Conservation (phyloP, 164 flowering plant species). For the Paratinospora sagittata region DNA sequence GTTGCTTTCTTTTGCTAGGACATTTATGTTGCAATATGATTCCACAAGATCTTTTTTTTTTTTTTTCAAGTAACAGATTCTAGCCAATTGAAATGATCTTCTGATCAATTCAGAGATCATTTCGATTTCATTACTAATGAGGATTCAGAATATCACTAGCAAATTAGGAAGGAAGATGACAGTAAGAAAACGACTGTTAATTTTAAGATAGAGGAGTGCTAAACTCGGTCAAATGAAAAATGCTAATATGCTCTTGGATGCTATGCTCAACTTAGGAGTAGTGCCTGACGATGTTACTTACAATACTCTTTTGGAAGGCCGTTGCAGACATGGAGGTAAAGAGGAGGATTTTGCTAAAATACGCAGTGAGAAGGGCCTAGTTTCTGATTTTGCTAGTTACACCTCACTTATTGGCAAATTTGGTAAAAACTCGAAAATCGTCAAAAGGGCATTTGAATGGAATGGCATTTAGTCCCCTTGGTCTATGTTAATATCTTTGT, state of each 20-base stretch:
- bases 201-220: no score
- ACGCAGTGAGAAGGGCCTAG: conserved; percentile 54
- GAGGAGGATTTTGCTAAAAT: conserved; percentile 33
- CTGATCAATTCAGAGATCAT: no score
- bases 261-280: conserved; percentile 66
- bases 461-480: not conserved
- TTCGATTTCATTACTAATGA: no score
- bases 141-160: no score
- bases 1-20: not conserved
- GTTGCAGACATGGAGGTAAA: conserved; percentile 40
- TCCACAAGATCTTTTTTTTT: no score
- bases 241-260: conserved; percentile 62
- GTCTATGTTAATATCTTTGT: no score
- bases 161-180: no score
- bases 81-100: no score
- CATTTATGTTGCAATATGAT: not conserved
- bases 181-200: no score
- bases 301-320: conserved; percentile 73
- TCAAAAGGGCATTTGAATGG: conserved; percentile 2
- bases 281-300: conserved; percentile 74
- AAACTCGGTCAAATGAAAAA: conserved; percentile 67
- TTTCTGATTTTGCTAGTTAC: conserved; percentile 62
- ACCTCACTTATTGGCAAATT: conserved; percentile 36
- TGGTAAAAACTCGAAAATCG: conserved; percentile 22
- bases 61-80: no score